Conservation (phyloP, 176 grass and related monocot genomes). For the Areca catechu region DNA sequence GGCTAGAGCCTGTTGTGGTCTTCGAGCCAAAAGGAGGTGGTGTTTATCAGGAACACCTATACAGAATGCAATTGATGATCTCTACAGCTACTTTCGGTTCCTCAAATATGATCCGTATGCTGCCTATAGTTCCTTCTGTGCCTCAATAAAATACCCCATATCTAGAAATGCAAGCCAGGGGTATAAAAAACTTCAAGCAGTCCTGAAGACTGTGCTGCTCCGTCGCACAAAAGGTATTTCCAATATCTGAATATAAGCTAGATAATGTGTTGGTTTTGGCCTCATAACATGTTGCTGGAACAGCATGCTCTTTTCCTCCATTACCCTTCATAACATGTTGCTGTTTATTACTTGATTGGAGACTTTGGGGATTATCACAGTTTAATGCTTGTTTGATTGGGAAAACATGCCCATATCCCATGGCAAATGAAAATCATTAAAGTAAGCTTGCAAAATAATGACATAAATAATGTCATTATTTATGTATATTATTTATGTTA, state of each 20-base stretch:
- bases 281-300: no score
- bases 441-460: no score
- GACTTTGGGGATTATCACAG: no score
- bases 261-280: no score
- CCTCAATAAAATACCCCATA: slow-evolving; percentile 85
- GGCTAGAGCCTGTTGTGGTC: slow-evolving; percentile 79
- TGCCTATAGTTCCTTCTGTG: slow-evolving; percentile 62
- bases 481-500: no score
- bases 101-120: slow-evolving; percentile 94
- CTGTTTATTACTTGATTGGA: no score
- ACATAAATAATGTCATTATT: no score
- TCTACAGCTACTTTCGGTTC: slow-evolving; percentile 97
- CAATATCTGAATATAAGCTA: neutral
- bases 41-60: slow-evolving; percentile 98
- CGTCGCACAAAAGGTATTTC: slow-evolving; percentile 90
- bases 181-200: slow-evolving; percentile 90
- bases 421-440: no score
- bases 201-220: slow-evolving; percentile 74
- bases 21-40: slow-evolving; percentile 95
- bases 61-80: slow-evolving; percentile 93
- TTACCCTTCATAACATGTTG: no score
- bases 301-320: no score
- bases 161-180: slow-evolving; percentile 59
- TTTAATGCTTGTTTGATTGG: no score
- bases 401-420: no score